Percentiles rank a stretch among this genome's conserved stretches.
Evolutionary conservation across 495 filamentous ascomycete species (phyloP).

Genomic region (Aspergillus saccharolyticus): DNA sequence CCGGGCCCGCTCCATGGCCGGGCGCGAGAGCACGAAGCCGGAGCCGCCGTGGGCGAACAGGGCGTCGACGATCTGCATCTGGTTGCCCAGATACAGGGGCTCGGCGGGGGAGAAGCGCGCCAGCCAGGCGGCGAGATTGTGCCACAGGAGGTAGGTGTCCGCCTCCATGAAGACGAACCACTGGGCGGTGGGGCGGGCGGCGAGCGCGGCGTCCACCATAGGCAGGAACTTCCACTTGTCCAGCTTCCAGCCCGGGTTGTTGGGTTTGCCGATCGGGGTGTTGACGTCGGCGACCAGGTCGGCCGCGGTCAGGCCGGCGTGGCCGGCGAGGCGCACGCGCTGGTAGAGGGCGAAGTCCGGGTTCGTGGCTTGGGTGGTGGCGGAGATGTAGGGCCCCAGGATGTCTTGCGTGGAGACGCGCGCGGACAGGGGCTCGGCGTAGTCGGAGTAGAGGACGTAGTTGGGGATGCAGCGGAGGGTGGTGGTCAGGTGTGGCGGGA

Average conservation of each 20-base stretch:
- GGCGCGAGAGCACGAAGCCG: slow-evolving; percentile 51
- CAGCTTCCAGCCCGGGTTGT: slow-evolving; percentile 55
- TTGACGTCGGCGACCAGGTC: slow-evolving; percentile 30
- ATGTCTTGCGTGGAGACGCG: slow-evolving; percentile 39
- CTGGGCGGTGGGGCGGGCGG: slow-evolving; percentile 43
- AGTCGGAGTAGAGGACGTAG: slow-evolving; percentile 46
- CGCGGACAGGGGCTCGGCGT: slow-evolving; percentile 37
- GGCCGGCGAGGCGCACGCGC: slow-evolving; percentile 32
- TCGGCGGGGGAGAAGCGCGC: slow-evolving; percentile 41
- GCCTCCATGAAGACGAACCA: slow-evolving; percentile 70
- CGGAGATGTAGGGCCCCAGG: slow-evolving; percentile 31
- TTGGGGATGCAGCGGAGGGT: slow-evolving; percentile 44
- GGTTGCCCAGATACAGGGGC: slow-evolving; percentile 51
- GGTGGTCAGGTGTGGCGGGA: slow-evolving; percentile 41
- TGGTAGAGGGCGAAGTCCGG: slow-evolving; percentile 44
- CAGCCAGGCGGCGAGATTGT: slow-evolving; percentile 56
- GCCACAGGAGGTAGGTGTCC: slow-evolving; percentile 63
- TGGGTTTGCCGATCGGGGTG: slow-evolving; percentile 29
- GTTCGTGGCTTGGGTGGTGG: slow-evolving; percentile 25
- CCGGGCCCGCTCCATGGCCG: slow-evolving; percentile 28
- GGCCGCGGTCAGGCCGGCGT: slow-evolving; percentile 24
- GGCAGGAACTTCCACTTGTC: slow-evolving; percentile 72
- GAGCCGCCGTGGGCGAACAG: slow-evolving; percentile 64
- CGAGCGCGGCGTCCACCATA: slow-evolving; percentile 54
- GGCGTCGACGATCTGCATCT: slow-evolving; percentile 40